phyloP scores from a whole-genome alignment of 495 filamentous ascomycete species.

The Daldinia vernicosa region DNA sequence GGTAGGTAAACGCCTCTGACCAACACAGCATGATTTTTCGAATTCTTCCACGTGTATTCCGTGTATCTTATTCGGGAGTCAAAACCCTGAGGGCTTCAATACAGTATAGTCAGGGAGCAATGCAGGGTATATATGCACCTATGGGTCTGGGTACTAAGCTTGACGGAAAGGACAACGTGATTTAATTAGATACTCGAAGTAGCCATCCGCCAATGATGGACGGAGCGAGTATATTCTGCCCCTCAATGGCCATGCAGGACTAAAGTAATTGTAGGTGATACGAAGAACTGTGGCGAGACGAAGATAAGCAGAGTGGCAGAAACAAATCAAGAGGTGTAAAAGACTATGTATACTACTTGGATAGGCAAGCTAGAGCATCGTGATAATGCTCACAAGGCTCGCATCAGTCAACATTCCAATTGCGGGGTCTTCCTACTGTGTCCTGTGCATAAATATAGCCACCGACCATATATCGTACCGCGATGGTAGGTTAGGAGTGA shows the following conservation, averaged over 20 bases:
- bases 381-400: conserved; percentile 19
- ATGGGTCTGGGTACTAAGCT: not conserved
- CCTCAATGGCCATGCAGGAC: conserved; percentile 9
- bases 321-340: conserved; percentile 10
- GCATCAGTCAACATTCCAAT: conserved; percentile 12
- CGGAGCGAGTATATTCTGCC: not conserved
- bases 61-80: not conserved
- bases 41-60: not conserved
- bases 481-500: conserved; percentile 15
- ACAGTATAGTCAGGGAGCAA: not conserved
- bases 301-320: conserved; percentile 4
- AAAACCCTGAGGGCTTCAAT: not conserved
- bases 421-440: conserved; percentile 14
- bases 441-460: conserved; percentile 28
- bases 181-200: not conserved
- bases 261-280: conserved; percentile 4
- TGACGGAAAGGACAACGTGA: conserved; percentile 4
- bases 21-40: not conserved
- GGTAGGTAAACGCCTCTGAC: not conserved
- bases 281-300: conserved; percentile 16
- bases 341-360: conserved; percentile 4
- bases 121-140: not conserved
- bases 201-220: conserved; percentile 8
- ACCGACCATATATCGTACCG: conserved; percentile 21
- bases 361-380: conserved; percentile 7